Base-by-base conservation (phyloP, 345 rosid genomes). In the Ceriops decandra region DNA sequence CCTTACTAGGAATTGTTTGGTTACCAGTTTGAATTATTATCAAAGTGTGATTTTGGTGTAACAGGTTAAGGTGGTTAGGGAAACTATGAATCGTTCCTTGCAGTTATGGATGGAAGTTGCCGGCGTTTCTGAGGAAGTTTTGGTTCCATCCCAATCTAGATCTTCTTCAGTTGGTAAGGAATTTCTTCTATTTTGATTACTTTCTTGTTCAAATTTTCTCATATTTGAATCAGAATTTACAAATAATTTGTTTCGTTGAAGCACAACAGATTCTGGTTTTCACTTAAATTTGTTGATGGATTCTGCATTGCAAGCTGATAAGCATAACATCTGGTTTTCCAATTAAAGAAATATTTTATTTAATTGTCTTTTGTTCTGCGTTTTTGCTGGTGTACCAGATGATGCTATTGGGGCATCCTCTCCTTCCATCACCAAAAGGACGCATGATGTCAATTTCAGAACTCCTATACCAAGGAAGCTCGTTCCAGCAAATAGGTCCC, bases 51-150 rank as follows among this genome's bases (percentile, higher is more conserved):
- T 13, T 56, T 54, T 60, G 42, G 51, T 57, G 64, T 63, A 72
- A 72, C 72, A 91, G 98, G 88, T 93, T 21, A 93, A 91, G 74
- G 77, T 86, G 72, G 98, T 93, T 52, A 82, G 98, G 28, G 98
- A 91, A 81, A 86, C 90, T 1, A 90, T 93, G 97, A 90, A 84
- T 77, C 86, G 79, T 63, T 78, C 91, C 21, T 66, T 93, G 83
- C 83, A 81, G 64, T 62, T 84, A 62, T 93, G 98, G 98, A 91
- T 86, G 83, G 87, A 77, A 30, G 86, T 91, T 65, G 75, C 80
- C 67, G 73, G 79, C 52, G 78, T 73, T 79, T 74, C 76, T 5
- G 85, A 82, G 35, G 91, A 84, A 30, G 62, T 73, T 75, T 72
- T 80, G 47, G 54, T 80, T 21, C 46, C 79, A 27, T 71, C 87